Evolutionary conservation across 306 rosid genomes (phyloP), one percentile per base, ranked within the genome.

Genomic region (Prunus mongolica): DNA sequence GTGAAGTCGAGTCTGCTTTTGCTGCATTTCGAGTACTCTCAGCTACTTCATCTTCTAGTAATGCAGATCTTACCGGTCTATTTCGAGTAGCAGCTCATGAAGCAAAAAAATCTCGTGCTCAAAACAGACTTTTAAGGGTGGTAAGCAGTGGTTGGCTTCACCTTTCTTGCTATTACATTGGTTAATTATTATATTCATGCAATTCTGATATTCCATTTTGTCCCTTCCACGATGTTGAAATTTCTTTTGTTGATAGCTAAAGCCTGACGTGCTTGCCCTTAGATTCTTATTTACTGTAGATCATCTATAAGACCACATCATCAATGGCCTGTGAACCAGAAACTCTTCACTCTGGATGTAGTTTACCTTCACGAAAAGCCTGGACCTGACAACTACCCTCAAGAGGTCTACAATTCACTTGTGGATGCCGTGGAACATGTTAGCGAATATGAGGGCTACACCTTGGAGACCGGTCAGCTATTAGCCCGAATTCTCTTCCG

Each of bases 301-400:
- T 92, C 99, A 77, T 75, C 93, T 0, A 49, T 78, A 51, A 85
- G 75, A 4, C 99, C 97, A 0, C 88, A 84, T 32, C 90, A 95
- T 80, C 95, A 92, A 57, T 95, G 93, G 93, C 89, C 97, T 2
- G 78, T 82, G 72, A 90, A 83, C 82, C 95, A 88, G 83, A 95
- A 87, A 84, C 67, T 82, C 46, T 95, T 90, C 86, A 92, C 97
- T 38, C 77, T 95, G 70, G 99, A 95, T 88, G 97, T 95, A 47
- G 74, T 92, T 75, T 95, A 95, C 86, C 97, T 95, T 78, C 99
- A 90, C 28, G 97, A 90, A 82, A 95, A 95, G 84, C 99, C 99
- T 32, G 91, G 92, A 65, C 97, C 96, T 1, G 97, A 95, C 50
- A 95, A 95, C 85, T 92, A 96, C 80, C 99, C 97, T 51, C 97